Evolutionary conservation across 2,329 filamentous ascomycete genomes (phyloP).

Genomic region (Phoma sp.): DNA sequence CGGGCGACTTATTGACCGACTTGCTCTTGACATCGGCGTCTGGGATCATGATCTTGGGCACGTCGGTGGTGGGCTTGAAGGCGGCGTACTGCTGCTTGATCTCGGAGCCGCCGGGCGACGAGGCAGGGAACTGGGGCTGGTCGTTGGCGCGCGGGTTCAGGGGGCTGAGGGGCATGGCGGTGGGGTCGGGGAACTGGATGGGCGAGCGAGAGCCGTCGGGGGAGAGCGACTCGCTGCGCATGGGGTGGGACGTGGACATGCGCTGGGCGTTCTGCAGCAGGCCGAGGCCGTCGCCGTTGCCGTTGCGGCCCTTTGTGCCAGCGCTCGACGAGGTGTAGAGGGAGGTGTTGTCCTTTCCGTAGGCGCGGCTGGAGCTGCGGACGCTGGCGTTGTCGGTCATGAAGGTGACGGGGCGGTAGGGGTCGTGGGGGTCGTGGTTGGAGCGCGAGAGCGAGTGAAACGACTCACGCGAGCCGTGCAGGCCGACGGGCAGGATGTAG

Average conservation of each 20-base stretch:
- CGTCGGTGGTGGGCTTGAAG: slow-evolving; percentile 46
- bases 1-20: slow-evolving; percentile 34
- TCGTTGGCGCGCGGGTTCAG: slow-evolving; percentile 36
- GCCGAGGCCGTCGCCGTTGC: slow-evolving; percentile 58
- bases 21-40: slow-evolving; percentile 28
- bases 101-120: slow-evolving; percentile 18
- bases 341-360: slow-evolving; percentile 53
- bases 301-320: slow-evolving; percentile 56
- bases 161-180: slow-evolving; percentile 36
- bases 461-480: slow-evolving; percentile 83
- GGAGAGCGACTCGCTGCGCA: slow-evolving; percentile 48
- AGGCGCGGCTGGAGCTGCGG: slow-evolving; percentile 39
- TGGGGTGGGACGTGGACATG: slow-evolving; percentile 63
- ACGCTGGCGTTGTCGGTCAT: slow-evolving; percentile 53
- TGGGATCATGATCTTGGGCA: slow-evolving; percentile 32
- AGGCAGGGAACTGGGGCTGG: slow-evolving; percentile 22
- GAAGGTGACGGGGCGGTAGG: slow-evolving; percentile 74
- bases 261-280: slow-evolving; percentile 63
- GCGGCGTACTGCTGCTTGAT: slow-evolving; percentile 41
- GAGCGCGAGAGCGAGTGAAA: slow-evolving; percentile 83
- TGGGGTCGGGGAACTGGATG: slow-evolving; percentile 44
- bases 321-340: slow-evolving; percentile 60
- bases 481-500: slow-evolving; percentile 86
- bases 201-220: slow-evolving; percentile 39
- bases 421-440: slow-evolving; percentile 78